Evolutionary conservation across 2,329 filamentous ascomycete genomes (phyloP).

Genomic region (Leptographium flavum): DNA sequence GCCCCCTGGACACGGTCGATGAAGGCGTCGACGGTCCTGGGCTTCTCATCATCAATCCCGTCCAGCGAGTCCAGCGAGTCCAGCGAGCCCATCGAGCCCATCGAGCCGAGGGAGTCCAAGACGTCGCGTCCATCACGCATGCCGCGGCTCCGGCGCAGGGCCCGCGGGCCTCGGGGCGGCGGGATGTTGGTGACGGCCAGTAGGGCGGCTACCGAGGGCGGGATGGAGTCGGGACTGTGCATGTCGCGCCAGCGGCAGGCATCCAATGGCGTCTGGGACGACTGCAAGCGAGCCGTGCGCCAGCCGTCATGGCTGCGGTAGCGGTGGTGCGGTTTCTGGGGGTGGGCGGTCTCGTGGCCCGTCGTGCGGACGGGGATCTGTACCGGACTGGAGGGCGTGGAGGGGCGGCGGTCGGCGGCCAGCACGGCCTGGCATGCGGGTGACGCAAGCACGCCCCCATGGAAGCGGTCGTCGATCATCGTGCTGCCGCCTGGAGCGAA

Average conservation of each 20-base stretch:
- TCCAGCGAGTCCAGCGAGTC: not conserved
- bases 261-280: constrained; percentile 14
- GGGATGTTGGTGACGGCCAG: constrained; percentile 50
- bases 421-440: constrained; percentile 5
- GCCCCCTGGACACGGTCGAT: constrained; percentile 37
- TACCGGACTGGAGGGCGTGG: constrained; percentile 34
- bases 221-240: constrained; percentile 38
- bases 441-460: not conserved
- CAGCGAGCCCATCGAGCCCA: no score
- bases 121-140: no score
- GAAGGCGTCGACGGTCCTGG: constrained; percentile 42
- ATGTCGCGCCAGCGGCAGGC: constrained; percentile 18
- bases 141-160: not conserved
- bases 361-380: constrained; percentile 36
- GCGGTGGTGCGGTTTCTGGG: constrained; percentile 19
- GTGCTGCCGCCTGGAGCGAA: not conserved
- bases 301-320: not conserved
- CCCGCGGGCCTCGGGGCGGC: constrained; percentile 22
- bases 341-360: constrained; percentile 20
- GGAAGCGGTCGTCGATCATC: not conserved
- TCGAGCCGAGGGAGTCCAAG: no score
- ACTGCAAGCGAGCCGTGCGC: not conserved
- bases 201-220: constrained; percentile 45
- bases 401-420: constrained; percentile 15
- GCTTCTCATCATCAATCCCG: constrained; percentile 13